Conservation (phyloP, 441 rosid genomes). For the Populus hybrid region DNA sequence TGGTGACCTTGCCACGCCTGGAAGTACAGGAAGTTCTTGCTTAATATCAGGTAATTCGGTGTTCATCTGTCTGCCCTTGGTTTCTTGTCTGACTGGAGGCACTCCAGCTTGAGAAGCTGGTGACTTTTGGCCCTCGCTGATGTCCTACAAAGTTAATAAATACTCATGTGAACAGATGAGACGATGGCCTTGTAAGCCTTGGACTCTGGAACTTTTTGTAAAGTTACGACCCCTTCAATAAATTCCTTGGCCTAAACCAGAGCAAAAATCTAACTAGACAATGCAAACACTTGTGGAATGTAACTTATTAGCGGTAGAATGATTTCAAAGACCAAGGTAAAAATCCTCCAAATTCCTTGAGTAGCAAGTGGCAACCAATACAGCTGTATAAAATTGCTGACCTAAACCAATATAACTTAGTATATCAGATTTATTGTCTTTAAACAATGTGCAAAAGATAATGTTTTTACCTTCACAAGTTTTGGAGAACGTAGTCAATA, state of each 20-base stretch:
- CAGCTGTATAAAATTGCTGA: not conserved
- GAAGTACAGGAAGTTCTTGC: conserved; percentile 40
- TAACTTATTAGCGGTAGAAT: not conserved
- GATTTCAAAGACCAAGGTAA: not conserved
- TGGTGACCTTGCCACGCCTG: conserved; percentile 32
- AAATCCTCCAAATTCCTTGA: not conserved
- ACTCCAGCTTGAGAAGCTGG: conserved; percentile 27
- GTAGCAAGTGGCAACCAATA: not conserved
- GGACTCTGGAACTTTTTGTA: not conserved
- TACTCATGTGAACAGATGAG: conserved; percentile 6
- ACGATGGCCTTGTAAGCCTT: not conserved
- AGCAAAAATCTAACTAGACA: too few relatives aligned
- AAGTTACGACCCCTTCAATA: not conserved
- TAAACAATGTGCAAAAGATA: not conserved
- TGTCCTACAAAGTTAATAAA: conserved; percentile 39
- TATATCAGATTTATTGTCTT: not conserved
- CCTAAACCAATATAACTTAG: not conserved
- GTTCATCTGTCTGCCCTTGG: conserved; percentile 20
- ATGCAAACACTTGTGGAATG: not conserved
- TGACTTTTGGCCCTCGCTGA: conserved; percentile 21
- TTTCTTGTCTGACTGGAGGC: conserved; percentile 31
- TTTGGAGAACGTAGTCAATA: not conserved
- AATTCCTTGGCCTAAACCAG: not conserved
- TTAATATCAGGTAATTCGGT: conserved; percentile 52
- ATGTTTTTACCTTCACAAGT: not conserved